Evolutionary conservation across 2,329 filamentous ascomycete genomes (phyloP), one percentile per base, ranked within the genome.

Genomic region (Onygenales sp.): DNA sequence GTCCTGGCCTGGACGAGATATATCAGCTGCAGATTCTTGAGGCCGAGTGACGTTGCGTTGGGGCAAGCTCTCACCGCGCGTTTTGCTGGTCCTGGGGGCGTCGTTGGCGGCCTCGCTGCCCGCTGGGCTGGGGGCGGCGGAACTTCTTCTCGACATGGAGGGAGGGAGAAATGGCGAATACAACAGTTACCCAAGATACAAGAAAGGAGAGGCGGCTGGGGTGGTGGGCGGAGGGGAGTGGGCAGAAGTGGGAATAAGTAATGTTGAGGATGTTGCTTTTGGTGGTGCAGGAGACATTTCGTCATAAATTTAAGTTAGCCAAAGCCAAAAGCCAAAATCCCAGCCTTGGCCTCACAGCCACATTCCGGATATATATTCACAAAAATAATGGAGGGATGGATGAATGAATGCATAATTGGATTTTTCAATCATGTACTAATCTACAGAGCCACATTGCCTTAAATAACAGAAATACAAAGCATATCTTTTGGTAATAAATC

Each of bases 91-190:
- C 13, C 27, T 52, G 37, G 50, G 31, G 46, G 39, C 49, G 27
- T 50, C n/a, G 37, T 39, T 45, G 31, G n/a, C 17, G 13, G 8
- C 32, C 7, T 51, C 48, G n/a, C 31, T 31, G 39, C 33, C 42
- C 44, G 42, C 52, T 6, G 44, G 51, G 34, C 43, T 53, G 43
- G 51, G 51, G 31, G 51, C 36, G 54, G 63, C 59, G 52, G 68
- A 65, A 53, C 63, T 65, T 62, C 69, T 65, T 57, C 68, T 68
- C 62, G 69, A 71, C 69, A 71, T 71, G 37, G 27, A 42, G 34
- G 27, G 7, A 27, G 6, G 31, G 11, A 31, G 34, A 44, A n/a
- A 8, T 47, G 17, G 7, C 40, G 21, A 48, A 21, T n/a, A 43
- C 10, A 33, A 39, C 37, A 11, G 4, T 61, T 60, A 54, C 50